phyloP scores from a whole-genome alignment of 305 asterid species.

The Plantago coronopus region DNA sequence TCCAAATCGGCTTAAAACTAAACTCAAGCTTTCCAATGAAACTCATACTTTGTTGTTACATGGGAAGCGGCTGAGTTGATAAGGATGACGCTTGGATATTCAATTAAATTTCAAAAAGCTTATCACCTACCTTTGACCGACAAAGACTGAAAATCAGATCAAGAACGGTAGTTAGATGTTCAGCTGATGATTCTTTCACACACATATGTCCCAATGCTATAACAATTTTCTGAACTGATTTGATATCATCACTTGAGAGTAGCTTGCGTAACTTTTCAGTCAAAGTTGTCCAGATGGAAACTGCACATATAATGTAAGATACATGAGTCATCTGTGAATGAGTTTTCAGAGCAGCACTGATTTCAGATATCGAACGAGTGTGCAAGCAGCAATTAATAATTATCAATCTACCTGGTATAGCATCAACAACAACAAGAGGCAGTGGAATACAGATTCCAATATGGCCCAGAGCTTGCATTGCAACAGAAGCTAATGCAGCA shows the following conservation, averaged over 20 bases:
- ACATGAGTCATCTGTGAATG: constrained; percentile 17
- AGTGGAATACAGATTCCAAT: constrained; percentile 78
- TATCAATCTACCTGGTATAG: constrained; percentile 57
- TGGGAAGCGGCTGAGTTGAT: constrained; percentile 7
- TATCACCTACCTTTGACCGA: constrained; percentile 73
- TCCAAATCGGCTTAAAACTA: constrained; percentile 21
- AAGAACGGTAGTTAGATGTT: constrained; percentile 63
- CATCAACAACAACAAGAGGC: constrained; percentile 62
- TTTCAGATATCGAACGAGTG: constrained; percentile 22
- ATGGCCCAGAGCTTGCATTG: constrained; percentile 95
- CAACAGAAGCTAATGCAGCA: constrained; percentile 75
- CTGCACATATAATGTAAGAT: constrained; percentile 43
- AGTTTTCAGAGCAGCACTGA: constrained; percentile 13
- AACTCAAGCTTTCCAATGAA: constrained; percentile 8
- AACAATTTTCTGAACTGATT: constrained; percentile 77
- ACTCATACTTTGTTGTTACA: constrained; percentile 5
- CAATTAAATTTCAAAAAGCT: constrained; percentile 18
- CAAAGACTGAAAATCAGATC: constrained; percentile 86
- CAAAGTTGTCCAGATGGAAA: constrained; percentile 53
- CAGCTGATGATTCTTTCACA: constrained; percentile 62
- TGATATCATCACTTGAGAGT: constrained; percentile 80
- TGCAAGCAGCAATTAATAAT: constrained; percentile 22
- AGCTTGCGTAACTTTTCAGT: constrained; percentile 67
- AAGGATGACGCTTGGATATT: constrained; percentile 13
- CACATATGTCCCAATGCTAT: constrained; percentile 93